Base-by-base conservation (phyloP, 495 filamentous ascomycete species). In the Talaromyces borbonicus region DNA sequence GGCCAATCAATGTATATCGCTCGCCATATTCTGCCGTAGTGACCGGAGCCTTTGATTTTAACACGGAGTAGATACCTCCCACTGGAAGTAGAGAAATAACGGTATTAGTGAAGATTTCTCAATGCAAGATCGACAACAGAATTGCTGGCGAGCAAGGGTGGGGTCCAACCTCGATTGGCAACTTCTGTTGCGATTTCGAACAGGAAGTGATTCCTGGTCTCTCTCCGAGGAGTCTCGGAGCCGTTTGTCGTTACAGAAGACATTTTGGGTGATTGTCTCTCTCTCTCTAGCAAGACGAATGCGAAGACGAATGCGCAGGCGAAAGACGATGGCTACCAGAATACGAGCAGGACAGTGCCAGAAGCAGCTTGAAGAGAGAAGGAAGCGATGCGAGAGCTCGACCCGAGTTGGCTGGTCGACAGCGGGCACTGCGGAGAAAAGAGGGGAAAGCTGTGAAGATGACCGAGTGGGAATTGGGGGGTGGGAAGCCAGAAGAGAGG, bases 1-100 rank as follows among this genome's bases (percentile, higher is more conserved):
- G 92, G 5, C 92, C 92, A 62, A 98, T 90, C 40, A 98, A 74
- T 31, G 87, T 94, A 67, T 98, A 98, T 47, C 87, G 80, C 46
- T 95, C 87, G 55, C 92, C 93, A 90, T 97, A 98, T 64, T 98
- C 92, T 14, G 88, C 88, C 0, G 92, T 95, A 22, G 92, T 98
- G 39, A 98, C 90, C 7, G 92, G 90, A 15, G 92, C 90, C 64
- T 98, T 98, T 43, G 92, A 98, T 68, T 98, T 98, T 59, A 98
- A 79, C 43, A 98, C 92, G 11, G 90, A 96, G 71, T 98, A 98
- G 67, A 98, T 98, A 51, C 92, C 92, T 58, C 92, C 92, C 47
- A 98, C 92, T 90, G 49, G 25, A 29, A 22, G 37, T 49, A 39
- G 26, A 20, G 24, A 14, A 39, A 24, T 9, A 26, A n/a, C n/a